A percentile compares a stretch with the other conserved stretches of the same genome.
These are phyloP conservation scores for Eimeria necatrix DNA, from an alignment of 169 alveolate species.

Conservation along the genomic window DNA sequence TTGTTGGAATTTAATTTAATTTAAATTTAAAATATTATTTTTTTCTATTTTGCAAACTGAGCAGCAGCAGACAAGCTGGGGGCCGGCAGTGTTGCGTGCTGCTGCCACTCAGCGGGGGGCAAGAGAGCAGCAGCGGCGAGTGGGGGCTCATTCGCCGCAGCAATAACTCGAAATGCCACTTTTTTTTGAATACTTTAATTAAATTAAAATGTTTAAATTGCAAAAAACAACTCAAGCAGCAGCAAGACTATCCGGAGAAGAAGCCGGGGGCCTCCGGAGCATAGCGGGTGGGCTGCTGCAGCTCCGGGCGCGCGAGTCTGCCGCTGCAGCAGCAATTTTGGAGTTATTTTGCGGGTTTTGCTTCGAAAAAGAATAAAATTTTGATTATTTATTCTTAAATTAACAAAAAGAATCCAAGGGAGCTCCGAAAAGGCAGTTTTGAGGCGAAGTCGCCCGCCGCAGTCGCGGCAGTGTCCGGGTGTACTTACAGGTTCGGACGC, in stretches of 20 bases:
- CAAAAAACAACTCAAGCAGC: too few relatives aligned
- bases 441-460: conserved; percentile 18
- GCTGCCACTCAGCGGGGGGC: background rate
- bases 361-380: background rate
- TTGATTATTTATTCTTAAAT: background rate
- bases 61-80: too few relatives aligned
- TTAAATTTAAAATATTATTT: too few relatives aligned
- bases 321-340: background rate
- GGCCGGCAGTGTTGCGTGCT: too few relatives aligned
- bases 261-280: background rate
- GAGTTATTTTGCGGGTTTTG: background rate
- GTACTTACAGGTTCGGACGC: conserved; percentile 26
- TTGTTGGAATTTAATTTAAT: too few relatives aligned
- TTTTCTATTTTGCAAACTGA: too few relatives aligned
- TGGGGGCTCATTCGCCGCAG: background rate
- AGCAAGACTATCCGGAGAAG: too few relatives aligned
- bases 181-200: background rate
- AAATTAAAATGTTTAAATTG: background rate
- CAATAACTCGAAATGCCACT: too few relatives aligned
- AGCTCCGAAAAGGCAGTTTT: background rate
- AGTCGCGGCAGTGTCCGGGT: conserved; percentile 10
- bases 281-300: conserved; percentile 28
- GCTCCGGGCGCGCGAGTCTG: background rate
- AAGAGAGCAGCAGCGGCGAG: background rate
- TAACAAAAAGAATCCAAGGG: background rate